Evolutionary conservation across 345 rosid genomes (phyloP).

Genomic region (Carallia brachiata): DNA sequence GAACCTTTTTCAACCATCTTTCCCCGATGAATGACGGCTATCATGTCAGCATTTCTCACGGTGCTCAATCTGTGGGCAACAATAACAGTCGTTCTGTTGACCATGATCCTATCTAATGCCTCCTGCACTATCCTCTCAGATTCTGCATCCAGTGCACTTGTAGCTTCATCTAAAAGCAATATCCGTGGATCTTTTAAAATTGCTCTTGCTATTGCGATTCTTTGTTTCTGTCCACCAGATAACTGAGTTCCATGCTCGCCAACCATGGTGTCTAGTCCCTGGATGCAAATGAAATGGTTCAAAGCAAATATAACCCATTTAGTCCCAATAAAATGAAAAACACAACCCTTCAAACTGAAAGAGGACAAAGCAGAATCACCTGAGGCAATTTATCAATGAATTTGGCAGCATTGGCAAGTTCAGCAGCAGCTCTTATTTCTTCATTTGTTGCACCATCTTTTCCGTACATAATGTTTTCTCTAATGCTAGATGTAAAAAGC

Average conservation of each 20-base stretch:
- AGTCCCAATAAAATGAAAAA: neutral
- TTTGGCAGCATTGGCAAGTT: constrained; percentile 35
- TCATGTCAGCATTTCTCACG: constrained; percentile 65
- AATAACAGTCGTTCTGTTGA: constrained; percentile 26
- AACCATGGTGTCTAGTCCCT: constrained; percentile 22
- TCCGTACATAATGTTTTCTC: constrained; percentile 45
- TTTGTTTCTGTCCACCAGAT: constrained; percentile 47
- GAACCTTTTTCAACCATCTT: constrained; percentile 81
- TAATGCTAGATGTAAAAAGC: constrained; percentile 41
- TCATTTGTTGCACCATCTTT: constrained; percentile 33
- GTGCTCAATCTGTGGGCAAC: constrained; percentile 37
- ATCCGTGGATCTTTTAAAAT: constrained; percentile 35
- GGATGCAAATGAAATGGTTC: constrained; percentile 17
- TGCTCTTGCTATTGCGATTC: constrained; percentile 40
- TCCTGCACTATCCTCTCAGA: constrained; percentile 37
- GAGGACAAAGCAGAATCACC: neutral
- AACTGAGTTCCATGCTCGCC: constrained; percentile 29
- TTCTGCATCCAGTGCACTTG: constrained; percentile 35
- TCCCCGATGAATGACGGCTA: constrained; percentile 79
- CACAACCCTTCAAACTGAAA: neutral
- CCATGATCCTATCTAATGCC: constrained; percentile 30
- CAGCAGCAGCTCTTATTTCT: constrained; percentile 35
- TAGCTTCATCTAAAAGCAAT: constrained; percentile 37
- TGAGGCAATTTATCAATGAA: constrained; percentile 30
- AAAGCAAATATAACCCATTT: neutral